Conservation (phyloP, 208 protist species). For the Trypanosoma lewisi region DNA sequence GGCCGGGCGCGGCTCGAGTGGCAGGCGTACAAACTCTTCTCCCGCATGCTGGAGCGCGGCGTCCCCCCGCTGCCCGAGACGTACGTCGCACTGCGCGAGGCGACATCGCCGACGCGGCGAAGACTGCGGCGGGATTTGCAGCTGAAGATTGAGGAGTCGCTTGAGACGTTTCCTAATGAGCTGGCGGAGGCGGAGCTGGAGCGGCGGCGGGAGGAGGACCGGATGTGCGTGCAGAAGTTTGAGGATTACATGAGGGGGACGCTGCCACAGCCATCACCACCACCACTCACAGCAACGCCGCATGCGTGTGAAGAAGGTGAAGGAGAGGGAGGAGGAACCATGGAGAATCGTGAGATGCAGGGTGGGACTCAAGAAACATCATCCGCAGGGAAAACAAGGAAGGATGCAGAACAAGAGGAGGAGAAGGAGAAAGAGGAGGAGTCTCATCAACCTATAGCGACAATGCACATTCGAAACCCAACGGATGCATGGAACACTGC, state of each 20-base stretch:
- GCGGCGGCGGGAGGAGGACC: slow-evolving; percentile 68
- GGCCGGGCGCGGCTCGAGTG: slow-evolving; percentile 82
- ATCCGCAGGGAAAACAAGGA: neutral
- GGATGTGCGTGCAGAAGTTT: slow-evolving; percentile 73
- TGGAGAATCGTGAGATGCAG: neutral
- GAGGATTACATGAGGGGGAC: slow-evolving; percentile 81
- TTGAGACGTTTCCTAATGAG: slow-evolving; percentile 71
- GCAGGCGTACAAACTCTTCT: slow-evolving; percentile 94
- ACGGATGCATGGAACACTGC: slow-evolving; percentile 77
- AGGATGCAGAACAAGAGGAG: neutral
- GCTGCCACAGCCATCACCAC: slow-evolving; percentile 23
- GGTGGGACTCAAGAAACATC: too few species aligned
- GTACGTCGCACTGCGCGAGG: slow-evolving; percentile 83
- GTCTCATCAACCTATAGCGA: slow-evolving; percentile 28
- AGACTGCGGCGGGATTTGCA: slow-evolving; percentile 76
- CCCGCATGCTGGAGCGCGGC: slow-evolving; percentile 86
- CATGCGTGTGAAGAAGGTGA: neutral
- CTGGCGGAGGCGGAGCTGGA: slow-evolving; percentile 61
- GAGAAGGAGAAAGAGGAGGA: neutral
- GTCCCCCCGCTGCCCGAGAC: slow-evolving; percentile 88
- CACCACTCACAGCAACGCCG: neutral
- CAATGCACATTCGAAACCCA: slow-evolving; percentile 82
- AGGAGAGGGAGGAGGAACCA: neutral
- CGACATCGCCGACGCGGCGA: slow-evolving; percentile 55
- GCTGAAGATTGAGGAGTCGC: slow-evolving; percentile 77